Conservation (phyloP, 2,329 filamentous ascomycete species). For the Alternaria rosae region DNA sequence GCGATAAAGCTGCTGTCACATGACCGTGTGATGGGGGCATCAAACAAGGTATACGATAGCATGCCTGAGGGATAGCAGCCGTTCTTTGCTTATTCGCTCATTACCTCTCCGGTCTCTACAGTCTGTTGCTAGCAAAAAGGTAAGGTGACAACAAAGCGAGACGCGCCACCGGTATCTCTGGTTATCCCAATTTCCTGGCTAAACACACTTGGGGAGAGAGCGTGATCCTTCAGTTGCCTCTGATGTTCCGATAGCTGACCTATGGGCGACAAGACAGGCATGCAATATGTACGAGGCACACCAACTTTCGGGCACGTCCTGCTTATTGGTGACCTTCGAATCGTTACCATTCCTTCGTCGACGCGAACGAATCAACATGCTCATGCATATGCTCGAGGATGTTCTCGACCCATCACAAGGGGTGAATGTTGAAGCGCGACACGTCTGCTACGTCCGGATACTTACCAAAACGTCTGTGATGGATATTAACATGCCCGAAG, state of each 20-base stretch:
- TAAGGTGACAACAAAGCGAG: constrained; percentile 30
- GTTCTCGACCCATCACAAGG: constrained; percentile 19
- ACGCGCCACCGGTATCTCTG: constrained; percentile 39
- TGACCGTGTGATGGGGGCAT: neutral
- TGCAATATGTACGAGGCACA: constrained; percentile 27
- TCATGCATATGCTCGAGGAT: constrained; percentile 18
- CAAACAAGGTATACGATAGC: constrained; percentile 14
- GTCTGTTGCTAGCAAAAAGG: constrained; percentile 30
- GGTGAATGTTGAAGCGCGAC: constrained; percentile 22
- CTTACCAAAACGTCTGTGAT: constrained; percentile 15
- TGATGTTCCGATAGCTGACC: constrained; percentile 12
- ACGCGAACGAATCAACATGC: constrained; percentile 31
- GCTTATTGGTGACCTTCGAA: constrained; percentile 25
- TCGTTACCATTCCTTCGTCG: constrained; percentile 22
- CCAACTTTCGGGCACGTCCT: constrained; percentile 14
- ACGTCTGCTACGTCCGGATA: constrained; percentile 18
- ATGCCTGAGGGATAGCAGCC: constrained; percentile 28
- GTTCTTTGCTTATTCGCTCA: constrained; percentile 25
- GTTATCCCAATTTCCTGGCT: constrained; percentile 28
- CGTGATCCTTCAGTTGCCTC: neutral
- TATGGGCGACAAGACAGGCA: constrained; percentile 23
- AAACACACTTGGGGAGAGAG: constrained; percentile 12
- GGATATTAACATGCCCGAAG: constrained; percentile 2
- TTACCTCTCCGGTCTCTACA: constrained; percentile 18
- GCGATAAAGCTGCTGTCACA: neutral